Base-by-base conservation (phyloP, 139 green algal genomes). In the Axilococcus clingmanii region DNA sequence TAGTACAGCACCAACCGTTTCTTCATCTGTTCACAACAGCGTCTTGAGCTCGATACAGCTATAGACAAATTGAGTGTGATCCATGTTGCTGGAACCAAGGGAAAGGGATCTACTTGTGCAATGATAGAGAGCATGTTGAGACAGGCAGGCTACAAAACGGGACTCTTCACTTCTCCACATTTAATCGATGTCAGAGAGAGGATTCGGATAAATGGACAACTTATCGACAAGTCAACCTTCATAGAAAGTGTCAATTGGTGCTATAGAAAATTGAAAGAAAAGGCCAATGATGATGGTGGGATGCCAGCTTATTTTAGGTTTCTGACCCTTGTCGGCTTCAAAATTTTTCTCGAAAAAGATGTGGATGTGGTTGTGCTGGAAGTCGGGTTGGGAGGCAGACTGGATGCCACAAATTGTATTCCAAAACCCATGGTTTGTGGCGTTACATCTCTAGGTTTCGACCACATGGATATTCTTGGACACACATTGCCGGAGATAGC, bases 261-360 rank as follows among this genome's bases (percentile, higher is more conserved):
- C 25, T 77, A 68, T 37, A 40, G 72, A 38, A 58, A 24, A 19
- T 57, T 90, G 23, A 31, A 61, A 20, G 50, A 66, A 20, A 48
- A 53, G 51, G 31, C 71, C 15, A 57, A 66, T 7, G 52, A 66
- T 4, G 66, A 79, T 16, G 55, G 79, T 3, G 81, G 77, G 50
- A 91, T 93, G 77, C 82, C 91, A 1, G 80, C 80, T 25, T 96
- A 93, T 66, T 97, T 97, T 69, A 62, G 80, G 28, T 98, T 97
- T 71, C 61, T 95, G 24, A 95, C 87, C 0, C 76, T 98, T 2
- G 58, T 98, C 71, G 69, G 65, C 7, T 55, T 91, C 55, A 53
- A 57, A 23, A 71, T 83, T 11, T 91, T 91, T 55, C 35, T 81
- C 16, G 51, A 80, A 19, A 40, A 69, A 45, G 9, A 62, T 3